Evolutionary conservation across 2,329 filamentous ascomycete genomes (phyloP), one percentile per base, ranked within the genome.

Genomic region (Stachybotrys echinatus): DNA sequence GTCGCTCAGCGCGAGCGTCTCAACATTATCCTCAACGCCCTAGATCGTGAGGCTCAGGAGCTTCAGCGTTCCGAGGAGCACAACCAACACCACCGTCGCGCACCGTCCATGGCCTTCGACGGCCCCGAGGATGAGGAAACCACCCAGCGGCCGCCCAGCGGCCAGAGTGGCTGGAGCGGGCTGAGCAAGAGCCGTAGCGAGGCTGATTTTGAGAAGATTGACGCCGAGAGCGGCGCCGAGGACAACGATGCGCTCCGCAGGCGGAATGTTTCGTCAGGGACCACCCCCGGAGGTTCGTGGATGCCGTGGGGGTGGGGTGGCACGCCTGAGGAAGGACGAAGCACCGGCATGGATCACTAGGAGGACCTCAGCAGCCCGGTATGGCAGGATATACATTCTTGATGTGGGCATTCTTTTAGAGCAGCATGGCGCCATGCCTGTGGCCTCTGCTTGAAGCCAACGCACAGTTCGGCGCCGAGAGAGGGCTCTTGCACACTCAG

Each of bases 161-260:
- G 76, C n/a, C 66, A 74, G 44, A 76, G 74, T 56, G 66, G 66
- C 47, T 68, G 68, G 59, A 79, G 77, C 53, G 82, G 74, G 3
- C 70, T 95, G 60, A 86, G 82, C 59, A 92, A 92, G 72, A 92
- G 88, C 62, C 84, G 84, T 55, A 95, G 89, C 65, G 91, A 96
- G 64, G 82, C 81, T 19, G 92, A 95, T 59, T 96, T 96, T 62
- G 91, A 95, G 62, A 88, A 89, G 65, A 89, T 95, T 57, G 88
- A 94, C 54, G 83, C 85, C 31, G 87, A 92, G 62, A 86, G 84
- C 60, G 78, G 77, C 10, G 73, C 72, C 22, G 84, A 81, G 61
- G 80, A 81, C 43, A 74, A 72, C 27, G 73, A 59, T 10, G 61
- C 59, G 18, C 60, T 70, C 22, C 62, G 67, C 49, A 62, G 62